phyloP scores from a whole-genome alignment of 768 basidiomycete species.

The Melanogaster broomeanus region DNA sequence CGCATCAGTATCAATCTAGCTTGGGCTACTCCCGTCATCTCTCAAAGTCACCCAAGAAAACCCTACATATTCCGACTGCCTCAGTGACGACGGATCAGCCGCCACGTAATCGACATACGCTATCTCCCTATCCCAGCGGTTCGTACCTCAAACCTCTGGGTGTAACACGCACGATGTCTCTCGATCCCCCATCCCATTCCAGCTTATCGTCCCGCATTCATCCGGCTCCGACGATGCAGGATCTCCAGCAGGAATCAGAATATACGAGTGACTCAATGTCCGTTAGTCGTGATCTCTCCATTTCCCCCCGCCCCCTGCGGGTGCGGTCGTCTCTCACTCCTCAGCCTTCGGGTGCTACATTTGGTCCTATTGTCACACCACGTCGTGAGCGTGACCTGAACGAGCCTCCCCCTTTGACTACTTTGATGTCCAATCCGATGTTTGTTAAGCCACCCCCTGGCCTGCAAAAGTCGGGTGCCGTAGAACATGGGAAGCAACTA shows the following conservation, averaged over 20 bases:
- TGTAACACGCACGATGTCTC: conserved; percentile 66
- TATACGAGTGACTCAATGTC: conserved; percentile 17
- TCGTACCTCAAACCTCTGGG: conserved; percentile 35
- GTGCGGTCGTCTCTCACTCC: conserved; percentile 74
- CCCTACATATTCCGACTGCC: conserved; percentile 32
- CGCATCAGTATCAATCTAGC: conserved; percentile 12
- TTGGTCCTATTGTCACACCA: conserved; percentile 43
- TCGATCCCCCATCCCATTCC: conserved; percentile 55
- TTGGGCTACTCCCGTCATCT: conserved; percentile 22
- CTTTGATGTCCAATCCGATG: conserved; percentile 63
- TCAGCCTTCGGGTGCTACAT: conserved; percentile 48
- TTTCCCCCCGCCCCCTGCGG: conserved; percentile 48
- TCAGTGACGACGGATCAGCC: conserved; percentile 30
- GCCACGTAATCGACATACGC: conserved; percentile 40
- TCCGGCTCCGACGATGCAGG: conserved; percentile 36
- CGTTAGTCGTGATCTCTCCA: conserved; percentile 42
- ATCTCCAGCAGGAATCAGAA: conserved; percentile 25
- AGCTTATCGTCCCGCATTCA: conserved; percentile 25
- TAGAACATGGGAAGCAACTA: conserved; percentile 33
- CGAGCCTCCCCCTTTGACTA: conserved; percentile 68
- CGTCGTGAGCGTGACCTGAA: conserved; percentile 52
- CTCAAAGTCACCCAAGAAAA: conserved; percentile 31
- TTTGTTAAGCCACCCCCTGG: conserved; percentile 63
- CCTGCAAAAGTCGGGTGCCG: conserved; percentile 21
- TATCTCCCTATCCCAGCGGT: conserved; percentile 41